These are phyloP conservation scores for Aspergillus sp. DNA, from an alignment of 2,329 filamentous ascomycete species.

Conservation along the genomic window DNA sequence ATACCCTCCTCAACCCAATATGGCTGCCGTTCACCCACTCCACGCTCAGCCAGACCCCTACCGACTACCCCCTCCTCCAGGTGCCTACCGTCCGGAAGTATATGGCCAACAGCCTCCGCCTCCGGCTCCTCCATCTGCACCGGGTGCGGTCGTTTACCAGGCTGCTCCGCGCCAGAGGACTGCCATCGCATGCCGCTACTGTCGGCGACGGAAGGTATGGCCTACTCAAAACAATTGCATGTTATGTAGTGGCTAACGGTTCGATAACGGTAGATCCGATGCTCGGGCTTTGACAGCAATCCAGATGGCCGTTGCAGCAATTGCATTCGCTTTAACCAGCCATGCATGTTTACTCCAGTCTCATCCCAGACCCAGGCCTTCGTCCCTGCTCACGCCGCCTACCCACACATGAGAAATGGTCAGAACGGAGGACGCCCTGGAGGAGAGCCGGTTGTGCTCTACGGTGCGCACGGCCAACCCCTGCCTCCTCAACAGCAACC, in stretches of 20 bases:
- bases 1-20: slow-evolving; percentile 37
- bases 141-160: slow-evolving; percentile 37
- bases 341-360: slow-evolving; percentile 75
- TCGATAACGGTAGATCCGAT: slow-evolving; percentile 61
- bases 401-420: slow-evolving; percentile 52
- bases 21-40: slow-evolving; percentile 44
- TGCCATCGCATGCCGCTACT: slow-evolving; percentile 54
- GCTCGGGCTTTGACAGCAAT: slow-evolving; percentile 71
- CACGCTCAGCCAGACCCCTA: slow-evolving; percentile 46
- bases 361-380: slow-evolving; percentile 73
- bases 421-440: slow-evolving; percentile 33
- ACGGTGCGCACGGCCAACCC: slow-evolving; percentile 52
- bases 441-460: slow-evolving; percentile 42
- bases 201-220: slow-evolving; percentile 52
- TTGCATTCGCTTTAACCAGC: slow-evolving; percentile 71
- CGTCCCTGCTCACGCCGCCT: slow-evolving; percentile 69
- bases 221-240: neutral
- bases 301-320: slow-evolving; percentile 72
- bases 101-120: slow-evolving; percentile 40
- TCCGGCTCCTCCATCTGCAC: slow-evolving; percentile 25
- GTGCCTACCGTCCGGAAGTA: slow-evolving; percentile 42
- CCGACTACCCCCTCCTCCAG: slow-evolving; percentile 44
- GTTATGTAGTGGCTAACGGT: neutral
- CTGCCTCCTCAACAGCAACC: slow-evolving; percentile 47
- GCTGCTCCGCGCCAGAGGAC: slow-evolving; percentile 51